phyloP scores from a whole-genome alignment of 2,329 filamentous ascomycete genomes.

The Trichophyton verrucosum region DNA sequence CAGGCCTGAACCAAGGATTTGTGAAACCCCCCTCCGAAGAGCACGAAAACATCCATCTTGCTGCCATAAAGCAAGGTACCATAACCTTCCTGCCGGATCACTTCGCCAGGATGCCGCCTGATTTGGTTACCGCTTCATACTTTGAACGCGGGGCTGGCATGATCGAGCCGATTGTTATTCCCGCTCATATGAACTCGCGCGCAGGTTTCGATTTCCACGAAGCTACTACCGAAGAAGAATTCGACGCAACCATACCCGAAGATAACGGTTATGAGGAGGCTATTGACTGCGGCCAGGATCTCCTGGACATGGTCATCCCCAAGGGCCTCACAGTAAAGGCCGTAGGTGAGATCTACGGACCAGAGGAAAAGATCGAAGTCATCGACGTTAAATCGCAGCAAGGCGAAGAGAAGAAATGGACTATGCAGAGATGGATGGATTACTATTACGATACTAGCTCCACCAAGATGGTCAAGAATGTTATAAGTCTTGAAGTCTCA shows the following conservation, averaged over 20 bases:
- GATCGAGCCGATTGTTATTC: slow-evolving; percentile 55
- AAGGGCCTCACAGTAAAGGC: slow-evolving; percentile 49
- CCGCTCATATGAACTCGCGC: slow-evolving; percentile 47
- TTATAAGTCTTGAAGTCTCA: slow-evolving; percentile 57
- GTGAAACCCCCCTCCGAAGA: slow-evolving; percentile 53
- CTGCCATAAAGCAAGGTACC: slow-evolving; percentile 53
- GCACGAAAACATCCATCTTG: slow-evolving; percentile 55
- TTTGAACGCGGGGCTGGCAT: slow-evolving; percentile 52
- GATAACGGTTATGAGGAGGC: slow-evolving; percentile 29
- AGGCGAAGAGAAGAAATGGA: slow-evolving; percentile 52
- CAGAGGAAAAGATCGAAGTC: slow-evolving; percentile 50
- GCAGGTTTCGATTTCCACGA: slow-evolving; percentile 21
- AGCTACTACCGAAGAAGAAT: slow-evolving; percentile 24
- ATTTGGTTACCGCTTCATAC: slow-evolving; percentile 50
- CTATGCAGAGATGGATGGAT: slow-evolving; percentile 53
- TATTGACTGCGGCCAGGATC: slow-evolving; percentile 51
- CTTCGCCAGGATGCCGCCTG: slow-evolving; percentile 52
- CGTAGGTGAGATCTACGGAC: slow-evolving; percentile 52
- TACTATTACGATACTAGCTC: slow-evolving; percentile 52
- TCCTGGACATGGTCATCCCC: slow-evolving; percentile 56
- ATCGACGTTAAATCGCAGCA: slow-evolving; percentile 60
- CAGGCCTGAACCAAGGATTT: slow-evolving; percentile 53
- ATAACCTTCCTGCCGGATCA: slow-evolving; percentile 49
- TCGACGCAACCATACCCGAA: slow-evolving; percentile 28
- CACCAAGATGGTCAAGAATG: slow-evolving; percentile 52